These are phyloP conservation scores for Daldinia childiae DNA, from an alignment of 495 filamentous ascomycete genomes.

Conservation along the genomic window DNA sequence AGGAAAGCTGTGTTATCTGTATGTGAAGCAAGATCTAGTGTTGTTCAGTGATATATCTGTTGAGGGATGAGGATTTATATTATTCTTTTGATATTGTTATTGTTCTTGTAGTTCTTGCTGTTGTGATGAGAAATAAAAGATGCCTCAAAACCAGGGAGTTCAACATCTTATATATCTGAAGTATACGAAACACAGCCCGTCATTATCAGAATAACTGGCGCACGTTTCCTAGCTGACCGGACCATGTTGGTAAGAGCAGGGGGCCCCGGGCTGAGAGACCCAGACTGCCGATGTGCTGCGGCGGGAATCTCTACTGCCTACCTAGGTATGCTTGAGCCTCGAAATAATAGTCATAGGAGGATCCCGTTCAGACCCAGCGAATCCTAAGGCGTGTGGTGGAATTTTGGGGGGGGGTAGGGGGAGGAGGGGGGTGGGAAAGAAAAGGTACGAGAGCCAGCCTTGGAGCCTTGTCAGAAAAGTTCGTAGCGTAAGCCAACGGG, in stretches of 20 bases:
- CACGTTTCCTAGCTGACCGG: constrained; percentile 30
- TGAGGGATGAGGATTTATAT: constrained; percentile 13
- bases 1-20: not conserved
- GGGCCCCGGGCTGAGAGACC: constrained; percentile 10
- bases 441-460: constrained; percentile 8
- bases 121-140: constrained; percentile 46
- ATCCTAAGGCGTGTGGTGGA: not conserved
- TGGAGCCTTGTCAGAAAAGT: constrained; percentile 10
- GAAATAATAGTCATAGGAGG: constrained; percentile 24
- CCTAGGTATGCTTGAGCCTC: constrained; percentile 22
- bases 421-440: not conserved
- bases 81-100: constrained; percentile 25
- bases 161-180: constrained; percentile 46
- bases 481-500: not conserved
- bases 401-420: too few species aligned
- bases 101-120: constrained; percentile 36
- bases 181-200: constrained; percentile 23
- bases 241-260: constrained; percentile 19
- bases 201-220: constrained; percentile 5
- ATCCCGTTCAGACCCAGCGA: constrained; percentile 13
- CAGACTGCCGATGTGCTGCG: constrained; percentile 26
- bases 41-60: not conserved
- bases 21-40: constrained; percentile 1
- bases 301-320: constrained; percentile 6
- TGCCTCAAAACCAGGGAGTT: constrained; percentile 39